These are phyloP conservation scores for Neoboletus subvelutipes DNA, from an alignment of 768 basidiomycete genomes.

Conservation along the genomic window DNA sequence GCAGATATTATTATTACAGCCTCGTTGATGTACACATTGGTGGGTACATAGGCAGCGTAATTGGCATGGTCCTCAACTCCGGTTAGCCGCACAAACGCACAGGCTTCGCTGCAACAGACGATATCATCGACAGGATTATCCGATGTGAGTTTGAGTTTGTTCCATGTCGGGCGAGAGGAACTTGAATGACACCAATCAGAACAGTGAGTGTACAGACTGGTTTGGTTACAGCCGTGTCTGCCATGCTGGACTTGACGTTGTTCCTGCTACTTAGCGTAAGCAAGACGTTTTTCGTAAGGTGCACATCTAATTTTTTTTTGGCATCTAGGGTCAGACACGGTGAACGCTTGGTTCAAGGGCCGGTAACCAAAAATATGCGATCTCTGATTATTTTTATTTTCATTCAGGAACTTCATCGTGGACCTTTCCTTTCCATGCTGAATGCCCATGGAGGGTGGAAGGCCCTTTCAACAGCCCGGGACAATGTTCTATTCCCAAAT, in stretches of 20 bases:
- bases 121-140: slow-evolving; percentile 41
- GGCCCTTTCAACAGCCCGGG: too few species aligned
- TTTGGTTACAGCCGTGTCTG: slow-evolving; percentile 11
- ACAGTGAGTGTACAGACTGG: slow-evolving; percentile 35
- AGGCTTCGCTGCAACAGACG: slow-evolving; percentile 41
- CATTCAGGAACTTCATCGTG: too few species aligned
- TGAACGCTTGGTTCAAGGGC: too few species aligned
- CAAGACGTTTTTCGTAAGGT: background rate
- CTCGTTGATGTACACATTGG: slow-evolving; percentile 44
- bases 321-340: too few species aligned
- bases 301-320: too few species aligned
- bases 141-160: slow-evolving; percentile 32
- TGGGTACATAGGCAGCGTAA: slow-evolving; percentile 12
- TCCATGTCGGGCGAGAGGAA: background rate
- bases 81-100: slow-evolving; percentile 41
- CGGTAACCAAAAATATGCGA: too few species aligned
- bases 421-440: too few species aligned
- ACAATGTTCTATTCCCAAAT: too few species aligned
- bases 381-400: too few species aligned
- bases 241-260: slow-evolving; percentile 20
- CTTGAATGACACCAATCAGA: background rate
- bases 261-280: slow-evolving; percentile 24
- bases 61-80: background rate
- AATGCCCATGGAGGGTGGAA: too few species aligned
- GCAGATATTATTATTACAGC: slow-evolving; percentile 45